Percentiles rank a stretch among this genome's conserved stretches.
phyloP scores from a whole-genome alignment of 2,329 filamentous ascomycete species.

The Hypomyces perniciosus region DNA sequence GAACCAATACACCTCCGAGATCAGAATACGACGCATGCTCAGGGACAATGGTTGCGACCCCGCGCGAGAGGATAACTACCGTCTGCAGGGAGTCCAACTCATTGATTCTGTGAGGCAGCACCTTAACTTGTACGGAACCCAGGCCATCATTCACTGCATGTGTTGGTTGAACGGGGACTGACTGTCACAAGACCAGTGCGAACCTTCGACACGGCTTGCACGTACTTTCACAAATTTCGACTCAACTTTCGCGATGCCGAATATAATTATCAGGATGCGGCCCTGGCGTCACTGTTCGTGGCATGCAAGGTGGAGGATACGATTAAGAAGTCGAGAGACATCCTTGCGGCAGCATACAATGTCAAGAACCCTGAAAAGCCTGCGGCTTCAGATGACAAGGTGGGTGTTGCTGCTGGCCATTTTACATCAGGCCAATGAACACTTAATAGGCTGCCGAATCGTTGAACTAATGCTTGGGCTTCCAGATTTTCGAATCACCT shows the following conservation, averaged over 20 bases:
- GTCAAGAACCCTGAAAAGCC: slow-evolving; percentile 64
- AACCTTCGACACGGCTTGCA: slow-evolving; percentile 85
- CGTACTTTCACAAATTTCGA: slow-evolving; percentile 92
- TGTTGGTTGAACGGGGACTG: slow-evolving; percentile 13
- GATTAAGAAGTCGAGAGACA: slow-evolving; percentile 90
- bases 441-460: not conserved
- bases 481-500: slow-evolving; percentile 69
- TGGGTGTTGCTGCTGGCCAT: slow-evolving; percentile 31
- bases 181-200: slow-evolving; percentile 62
- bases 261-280: slow-evolving; percentile 81
- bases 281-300: slow-evolving; percentile 80
- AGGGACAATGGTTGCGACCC: slow-evolving; percentile 64
- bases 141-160: not conserved
- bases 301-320: slow-evolving; percentile 98
- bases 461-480: not conserved
- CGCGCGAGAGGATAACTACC: slow-evolving; percentile 70
- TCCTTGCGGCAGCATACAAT: slow-evolving; percentile 85
- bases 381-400: slow-evolving; percentile 74
- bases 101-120: slow-evolving; percentile 78
- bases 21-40: slow-evolving; percentile 69
- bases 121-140: slow-evolving; percentile 63
- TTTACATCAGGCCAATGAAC: not conserved
- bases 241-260: slow-evolving; percentile 78
- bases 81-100: slow-evolving; percentile 80
- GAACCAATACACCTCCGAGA: slow-evolving; percentile 74